Conservation (phyloP, 2,329 filamentous ascomycete genomes). For the Fusarium anguioides region DNA sequence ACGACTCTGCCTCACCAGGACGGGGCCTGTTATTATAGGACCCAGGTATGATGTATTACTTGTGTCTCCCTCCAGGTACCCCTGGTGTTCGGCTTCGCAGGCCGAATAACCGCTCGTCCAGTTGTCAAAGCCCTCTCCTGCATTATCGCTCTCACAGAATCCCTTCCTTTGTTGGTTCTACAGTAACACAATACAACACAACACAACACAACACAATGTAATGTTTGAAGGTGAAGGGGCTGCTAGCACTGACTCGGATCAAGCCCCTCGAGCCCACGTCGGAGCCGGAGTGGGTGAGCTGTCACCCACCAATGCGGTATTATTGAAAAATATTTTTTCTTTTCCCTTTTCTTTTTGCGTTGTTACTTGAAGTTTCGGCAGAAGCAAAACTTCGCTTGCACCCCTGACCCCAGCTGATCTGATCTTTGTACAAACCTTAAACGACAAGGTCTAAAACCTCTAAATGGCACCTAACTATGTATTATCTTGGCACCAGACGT, state of each 20-base stretch:
- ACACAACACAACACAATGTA: not conserved
- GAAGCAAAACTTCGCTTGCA: constrained; percentile 31
- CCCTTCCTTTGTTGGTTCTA: not conserved
- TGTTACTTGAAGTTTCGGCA: constrained; percentile 15
- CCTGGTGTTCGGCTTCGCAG: constrained; percentile 6
- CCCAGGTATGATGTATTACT: not conserved
- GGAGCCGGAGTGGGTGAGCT: constrained; percentile 34
- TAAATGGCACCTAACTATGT: not conserved
- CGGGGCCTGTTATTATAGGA: not conserved
- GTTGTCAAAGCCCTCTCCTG: not conserved
- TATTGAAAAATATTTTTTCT: not conserved
- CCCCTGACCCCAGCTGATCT: constrained; percentile 35
- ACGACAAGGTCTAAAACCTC: constrained; percentile 16
- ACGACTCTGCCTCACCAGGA: not conserved
- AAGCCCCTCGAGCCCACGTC: constrained; percentile 14
- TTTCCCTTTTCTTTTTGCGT: not conserved
- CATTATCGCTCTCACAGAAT: not conserved
- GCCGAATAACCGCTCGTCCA: not conserved
- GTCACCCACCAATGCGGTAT: constrained; percentile 13
- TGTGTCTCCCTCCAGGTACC: constrained; percentile 4
- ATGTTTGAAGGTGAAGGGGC: not conserved
- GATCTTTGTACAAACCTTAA: constrained; percentile 39
- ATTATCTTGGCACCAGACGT: not conserved
- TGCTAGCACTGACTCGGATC: not conserved
- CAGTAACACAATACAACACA: no score